Evolutionary conservation across 108 stramenopile genomes (phyloP), one percentile per base, ranked within the genome.

Genomic region (Cyclotella cryptica): DNA sequence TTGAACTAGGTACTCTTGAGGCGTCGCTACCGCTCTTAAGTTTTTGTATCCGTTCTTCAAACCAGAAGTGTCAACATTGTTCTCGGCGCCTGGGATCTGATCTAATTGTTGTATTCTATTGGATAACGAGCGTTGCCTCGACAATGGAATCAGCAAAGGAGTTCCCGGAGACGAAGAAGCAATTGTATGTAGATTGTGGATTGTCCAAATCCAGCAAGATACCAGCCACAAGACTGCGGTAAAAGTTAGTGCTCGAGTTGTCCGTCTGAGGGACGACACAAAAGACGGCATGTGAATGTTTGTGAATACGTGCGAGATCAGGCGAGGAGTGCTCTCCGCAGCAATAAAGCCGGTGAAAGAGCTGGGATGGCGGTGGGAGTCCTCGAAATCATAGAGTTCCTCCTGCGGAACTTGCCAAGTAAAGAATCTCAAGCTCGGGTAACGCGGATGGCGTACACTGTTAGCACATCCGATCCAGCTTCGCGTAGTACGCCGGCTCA

Each of bases 231-330:
- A 46, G 44, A 66, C 21, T 5, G 43, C 7, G n/a, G 45, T 46
- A 26, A 45, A 22, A 17, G 46, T 5, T 45, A 47, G 13, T 21
- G 44, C 24, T 66, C 65, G 65, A 22, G 44, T 66, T 19, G 65
- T 45, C 44, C 65, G 27, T 35, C 65, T 27, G 13, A 22, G 1
- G 7, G 65, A 66, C 19, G 45, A 47, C 2, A 47, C 44, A 11
- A 47, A 10, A 3, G 65, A 66, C 21, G 44, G 45, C 65, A 66
- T 66, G 13, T 62, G 30, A 62, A 40, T 19, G 39, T 19, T 40
- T 10, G 19, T 53, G 52, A 19, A n/a, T 12, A n/a, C 6, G 15
- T n/a, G 52, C 18, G n/a, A n/a, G n/a, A n/a, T n/a, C n/a, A n/a
- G n/a, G n/a, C n/a, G n/a, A n/a, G n/a, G n/a, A n/a, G n/a, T n/a